These are phyloP conservation scores for Paraphaeosphaeria sporulosa DNA, from an alignment of 2,329 filamentous ascomycete species.

Conservation along the genomic window DNA sequence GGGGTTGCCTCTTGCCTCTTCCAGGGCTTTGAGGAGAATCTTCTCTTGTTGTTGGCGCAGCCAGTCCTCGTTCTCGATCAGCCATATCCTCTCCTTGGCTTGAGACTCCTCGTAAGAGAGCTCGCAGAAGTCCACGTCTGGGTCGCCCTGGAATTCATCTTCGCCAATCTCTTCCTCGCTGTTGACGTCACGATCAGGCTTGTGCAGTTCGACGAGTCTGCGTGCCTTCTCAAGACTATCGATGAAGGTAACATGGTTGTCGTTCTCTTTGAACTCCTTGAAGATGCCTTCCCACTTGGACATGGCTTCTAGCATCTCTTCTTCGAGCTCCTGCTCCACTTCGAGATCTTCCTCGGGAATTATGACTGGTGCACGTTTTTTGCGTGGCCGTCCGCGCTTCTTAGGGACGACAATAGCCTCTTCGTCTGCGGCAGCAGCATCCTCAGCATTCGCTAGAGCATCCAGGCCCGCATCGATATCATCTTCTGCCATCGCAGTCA, in stretches of 20 bases:
- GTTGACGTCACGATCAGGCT: slow-evolving; percentile 34
- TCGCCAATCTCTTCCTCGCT: slow-evolving; percentile 69
- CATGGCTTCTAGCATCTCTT: slow-evolving; percentile 51
- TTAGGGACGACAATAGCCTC: slow-evolving; percentile 38
- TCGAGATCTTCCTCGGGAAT: slow-evolving; percentile 56
- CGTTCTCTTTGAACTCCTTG: slow-evolving; percentile 37
- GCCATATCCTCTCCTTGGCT: slow-evolving; percentile 92
- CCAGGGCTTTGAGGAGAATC: slow-evolving; percentile 73
- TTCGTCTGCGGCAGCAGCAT: slow-evolving; percentile 26
- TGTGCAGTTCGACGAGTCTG: slow-evolving; percentile 35
- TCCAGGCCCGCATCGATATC: slow-evolving; percentile 32
- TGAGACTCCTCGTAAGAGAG: slow-evolving; percentile 76
- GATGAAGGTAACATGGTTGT: slow-evolving; percentile 39
- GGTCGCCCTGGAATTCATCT: slow-evolving; percentile 87
- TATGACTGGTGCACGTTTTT: slow-evolving; percentile 41
- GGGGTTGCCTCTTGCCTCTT: slow-evolving; percentile 59
- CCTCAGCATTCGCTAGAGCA: slow-evolving; percentile 27
- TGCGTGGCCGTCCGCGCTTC: slow-evolving; percentile 48
- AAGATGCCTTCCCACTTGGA: slow-evolving; percentile 40
- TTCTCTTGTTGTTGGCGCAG: slow-evolving; percentile 86
- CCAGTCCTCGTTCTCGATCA: slow-evolving; percentile 94
- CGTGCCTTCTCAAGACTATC: slow-evolving; percentile 37
- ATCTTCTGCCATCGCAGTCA: slow-evolving; percentile 31
- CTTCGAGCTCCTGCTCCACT: slow-evolving; percentile 56
- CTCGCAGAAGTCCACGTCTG: slow-evolving; percentile 79